Percentiles rank a stretch among this genome's conserved stretches.
phyloP scores from a whole-genome alignment of 495 filamentous ascomycete genomes.

The Daldinia decipiens region DNA sequence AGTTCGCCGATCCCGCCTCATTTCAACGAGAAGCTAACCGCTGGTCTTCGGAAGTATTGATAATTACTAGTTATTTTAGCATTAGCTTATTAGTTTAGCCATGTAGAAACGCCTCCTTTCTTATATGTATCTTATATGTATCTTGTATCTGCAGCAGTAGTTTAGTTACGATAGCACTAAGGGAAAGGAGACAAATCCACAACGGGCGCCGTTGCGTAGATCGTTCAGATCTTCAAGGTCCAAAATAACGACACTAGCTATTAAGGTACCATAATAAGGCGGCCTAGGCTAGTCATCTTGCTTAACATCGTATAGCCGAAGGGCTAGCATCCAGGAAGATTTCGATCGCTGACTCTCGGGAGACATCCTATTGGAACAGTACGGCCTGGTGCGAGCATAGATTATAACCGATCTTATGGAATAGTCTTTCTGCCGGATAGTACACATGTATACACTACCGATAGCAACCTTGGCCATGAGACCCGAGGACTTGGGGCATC shows the following conservation, averaged over 20 bases:
- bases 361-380: neutral
- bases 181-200: constrained; percentile 8
- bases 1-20: constrained; percentile 18
- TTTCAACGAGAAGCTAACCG: constrained; percentile 7
- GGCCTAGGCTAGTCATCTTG: neutral
- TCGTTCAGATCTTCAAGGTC: constrained; percentile 18
- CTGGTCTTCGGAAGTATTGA: constrained; percentile 4
- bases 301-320: neutral
- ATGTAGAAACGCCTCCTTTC: neutral
- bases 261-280: neutral
- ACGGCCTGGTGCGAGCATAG: neutral
- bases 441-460: neutral
- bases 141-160: no score
- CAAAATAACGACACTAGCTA: neutral
- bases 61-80: constrained; percentile 9
- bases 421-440: neutral
- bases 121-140: neutral
- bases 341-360: neutral
- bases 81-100: neutral
- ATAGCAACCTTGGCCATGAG: neutral
- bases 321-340: neutral
- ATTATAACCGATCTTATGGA: neutral
- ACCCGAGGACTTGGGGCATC: neutral
- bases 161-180: neutral
- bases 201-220: constrained; percentile 13